Base-by-base conservation (phyloP, 2,329 filamentous ascomycete species). In the Clonostachys chloroleuca region DNA sequence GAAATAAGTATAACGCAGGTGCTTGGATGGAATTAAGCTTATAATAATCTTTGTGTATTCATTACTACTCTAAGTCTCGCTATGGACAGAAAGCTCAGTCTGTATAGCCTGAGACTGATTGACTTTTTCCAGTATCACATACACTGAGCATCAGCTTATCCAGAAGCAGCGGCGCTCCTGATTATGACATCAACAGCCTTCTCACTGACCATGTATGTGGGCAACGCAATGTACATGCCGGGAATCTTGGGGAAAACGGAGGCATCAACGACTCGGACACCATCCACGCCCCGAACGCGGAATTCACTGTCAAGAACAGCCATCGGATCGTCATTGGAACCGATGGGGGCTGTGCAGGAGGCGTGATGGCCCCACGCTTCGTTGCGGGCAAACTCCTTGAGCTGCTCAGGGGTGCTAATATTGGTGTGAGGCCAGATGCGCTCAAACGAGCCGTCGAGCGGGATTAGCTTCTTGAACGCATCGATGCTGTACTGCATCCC, bases 141-240 rank as follows among this genome's bases (percentile, higher is more conserved):
- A 30, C 24, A 30, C 24, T 9, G 24, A 8, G 24, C 24, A 30
- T 30, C 7, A 9, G 24, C 7, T 30, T 30, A 30, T 30, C 8
- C 24, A 30, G 24, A 30, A 9, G 8, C 24, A n/a, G 39, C 18
- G 40, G 49, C 49, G 33, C 44, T 41, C 40, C 45, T 18, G 34
- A 55, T 52, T 45, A 84, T 83, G 6, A 72, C 73, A 59, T 83
- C 80, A 5, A 77, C 75, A 2, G 81, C 81, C 69, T 84, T 84
- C 66, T 84, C 80, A 24, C 71, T 73, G 16, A 81, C 66, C 69
- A 83, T 80, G 54, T 78, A 82, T 0, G 73, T 77, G 5, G 78
- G 70, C 7, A 77, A 56, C 0, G 69, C 66, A 69, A 81, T 46
- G 67, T 74, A 51, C 5, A 61, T 53, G 16, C 80, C 80, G 2